Percentiles rank a stretch among this genome's conserved stretches.
Conservation (phyloP, 768 basidiomycete species). For the Pluteus cervinus region DNA sequence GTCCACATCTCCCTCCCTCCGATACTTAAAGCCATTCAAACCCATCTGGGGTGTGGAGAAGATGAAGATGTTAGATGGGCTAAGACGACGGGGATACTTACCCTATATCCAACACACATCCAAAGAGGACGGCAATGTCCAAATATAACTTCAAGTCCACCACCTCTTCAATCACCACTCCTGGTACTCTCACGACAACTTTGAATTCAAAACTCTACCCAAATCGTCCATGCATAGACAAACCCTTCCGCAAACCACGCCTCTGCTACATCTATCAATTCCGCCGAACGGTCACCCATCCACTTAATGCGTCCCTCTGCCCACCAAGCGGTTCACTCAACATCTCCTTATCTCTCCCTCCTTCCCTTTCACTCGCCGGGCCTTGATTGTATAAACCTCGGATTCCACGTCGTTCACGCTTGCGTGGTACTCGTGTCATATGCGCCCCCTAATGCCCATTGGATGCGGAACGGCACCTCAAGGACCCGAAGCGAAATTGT, state of each 20-base stretch:
- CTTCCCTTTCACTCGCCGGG: slow-evolving; percentile 18
- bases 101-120: slow-evolving; percentile 3
- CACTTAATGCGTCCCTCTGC: slow-evolving; percentile 18
- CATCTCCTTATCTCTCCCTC: slow-evolving; percentile 20
- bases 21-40: slow-evolving; percentile 15
- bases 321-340: slow-evolving; percentile 24
- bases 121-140: not conserved
- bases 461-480: slow-evolving; percentile 20
- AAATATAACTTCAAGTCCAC: too few relatives aligned
- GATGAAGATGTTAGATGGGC: slow-evolving; percentile 11
- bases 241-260: too few relatives aligned
- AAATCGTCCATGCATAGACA: not conserved
- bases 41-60: slow-evolving; percentile 14
- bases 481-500: slow-evolving; percentile 19
- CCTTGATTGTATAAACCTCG: slow-evolving; percentile 24
- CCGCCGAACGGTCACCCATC: slow-evolving; percentile 12
- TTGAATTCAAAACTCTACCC: not conserved
- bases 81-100: too few relatives aligned
- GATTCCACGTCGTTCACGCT: slow-evolving; percentile 22
- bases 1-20: slow-evolving; percentile 8
- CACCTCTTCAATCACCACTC: not conserved
- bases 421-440: slow-evolving; percentile 23
- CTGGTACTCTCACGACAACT: not conserved
- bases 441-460: slow-evolving; percentile 25
- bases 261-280: slow-evolving; percentile 23